Percentiles rank a stretch among this genome's conserved stretches.
These are phyloP conservation scores for Clarireedia paspali DNA, from an alignment of 2,329 filamentous ascomycete species.

Conservation along the genomic window DNA sequence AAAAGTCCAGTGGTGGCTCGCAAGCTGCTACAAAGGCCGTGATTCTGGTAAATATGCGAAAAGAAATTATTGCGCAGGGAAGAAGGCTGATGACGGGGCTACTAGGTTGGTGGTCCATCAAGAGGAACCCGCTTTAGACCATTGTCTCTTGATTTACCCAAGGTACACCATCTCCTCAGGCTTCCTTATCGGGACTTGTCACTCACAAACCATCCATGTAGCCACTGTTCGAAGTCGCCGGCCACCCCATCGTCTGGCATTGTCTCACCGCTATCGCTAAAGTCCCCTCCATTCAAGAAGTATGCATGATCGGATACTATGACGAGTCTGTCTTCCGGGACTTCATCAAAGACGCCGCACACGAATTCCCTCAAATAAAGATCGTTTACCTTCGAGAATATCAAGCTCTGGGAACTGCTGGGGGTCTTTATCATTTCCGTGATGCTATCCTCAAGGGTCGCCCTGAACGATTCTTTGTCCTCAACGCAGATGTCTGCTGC, in stretches of 20 bases:
- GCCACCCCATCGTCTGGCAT: slow-evolving; percentile 97
- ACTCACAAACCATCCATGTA: slow-evolving; percentile 30
- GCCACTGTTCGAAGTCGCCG: slow-evolving; percentile 97
- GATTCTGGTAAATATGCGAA: slow-evolving; percentile 62
- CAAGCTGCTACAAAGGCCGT: slow-evolving; percentile 77
- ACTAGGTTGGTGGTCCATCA: slow-evolving; percentile 85
- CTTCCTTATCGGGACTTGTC: background rate
- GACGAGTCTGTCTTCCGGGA: slow-evolving; percentile 95
- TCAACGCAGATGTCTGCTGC: slow-evolving; percentile 98
- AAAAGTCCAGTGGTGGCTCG: slow-evolving; percentile 39
- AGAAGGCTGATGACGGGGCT: slow-evolving; percentile 10
- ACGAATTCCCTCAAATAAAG: slow-evolving; percentile 77
- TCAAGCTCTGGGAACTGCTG: slow-evolving; percentile 89
- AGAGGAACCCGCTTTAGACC: slow-evolving; percentile 93
- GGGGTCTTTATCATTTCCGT: slow-evolving; percentile 97
- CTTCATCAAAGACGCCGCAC: slow-evolving; percentile 87
- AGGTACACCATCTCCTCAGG: slow-evolving; percentile 47
- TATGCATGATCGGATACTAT: slow-evolving; percentile 98
- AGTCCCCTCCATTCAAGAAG: slow-evolving; percentile 87
- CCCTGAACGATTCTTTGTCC: slow-evolving; percentile 90
- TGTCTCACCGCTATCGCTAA: slow-evolving; percentile 87
- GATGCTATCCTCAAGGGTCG: slow-evolving; percentile 96
- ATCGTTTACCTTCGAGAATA: slow-evolving; percentile 98
- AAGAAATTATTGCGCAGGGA: background rate
- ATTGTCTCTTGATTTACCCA: slow-evolving; percentile 89